Evolutionary conservation across 176 grass and related monocot species (phyloP), one percentile per base, ranked within the genome.

Genomic region (Musa schizocarpa): DNA sequence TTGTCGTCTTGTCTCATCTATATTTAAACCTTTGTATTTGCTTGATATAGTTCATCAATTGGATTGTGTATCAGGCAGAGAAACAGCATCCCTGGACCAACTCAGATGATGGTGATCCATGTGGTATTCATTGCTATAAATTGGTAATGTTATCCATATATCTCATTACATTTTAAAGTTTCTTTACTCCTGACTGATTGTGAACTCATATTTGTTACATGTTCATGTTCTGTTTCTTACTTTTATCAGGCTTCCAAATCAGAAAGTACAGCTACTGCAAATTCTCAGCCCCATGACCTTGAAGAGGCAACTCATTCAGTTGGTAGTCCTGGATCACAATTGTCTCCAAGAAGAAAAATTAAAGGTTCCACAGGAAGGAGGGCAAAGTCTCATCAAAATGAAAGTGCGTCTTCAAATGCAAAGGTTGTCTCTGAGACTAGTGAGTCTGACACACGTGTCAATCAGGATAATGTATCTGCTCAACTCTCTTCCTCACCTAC

Each of bases 401-500:
- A 91, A 75, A 85, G 74, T 64, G 57, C 78, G 69, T 91, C 90
- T 85, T 91, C 90, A 84, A 91, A 68, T 76, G 88, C 82, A 83
- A 91, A 77, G 76, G 68, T 80, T 86, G 81, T 84, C 80, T 91
- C 94, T 77, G 94, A 93, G 77, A 98, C 90, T 70, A 96, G 89
- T 3, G 85, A 92, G 11, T 96, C 92, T 76, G 92, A 96, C 84
- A 74, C 88, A 76, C 82, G 64, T 70, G 71, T 74, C 27, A 58
- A 74, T 79, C 83, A 81, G 48, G 83, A 76, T 82, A 88, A n/a
- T 64, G 68, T 80, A 83, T 86, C 80, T 82, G 65, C 64, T 19
- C 85, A 77, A 22, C 73, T 82, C 29, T 84, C 83, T 72, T 63
- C 77, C 79, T 84, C 74, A 54, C 68, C 66, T 14, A 79, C 82